Conservation (phyloP, 1,284 basidiomycete species). For the Trametes sp. region DNA sequence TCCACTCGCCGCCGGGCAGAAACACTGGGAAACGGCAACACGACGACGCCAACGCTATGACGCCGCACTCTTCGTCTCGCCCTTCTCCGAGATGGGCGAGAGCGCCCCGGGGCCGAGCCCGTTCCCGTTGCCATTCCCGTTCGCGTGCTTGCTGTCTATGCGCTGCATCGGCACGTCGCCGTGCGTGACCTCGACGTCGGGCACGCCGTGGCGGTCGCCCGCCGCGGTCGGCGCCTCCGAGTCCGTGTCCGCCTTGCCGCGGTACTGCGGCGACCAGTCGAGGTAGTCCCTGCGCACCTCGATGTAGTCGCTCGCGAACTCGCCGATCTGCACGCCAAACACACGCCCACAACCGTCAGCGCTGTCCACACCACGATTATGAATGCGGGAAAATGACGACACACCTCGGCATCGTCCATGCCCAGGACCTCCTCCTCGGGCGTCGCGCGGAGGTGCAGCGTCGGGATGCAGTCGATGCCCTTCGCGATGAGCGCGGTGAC, state of each 20-base stretch:
- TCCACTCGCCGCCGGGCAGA: not conserved
- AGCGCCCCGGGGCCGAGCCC: no score
- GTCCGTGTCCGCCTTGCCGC: constrained; percentile 25
- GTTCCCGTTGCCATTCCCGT: constrained; percentile 4
- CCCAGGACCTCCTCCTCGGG: constrained; percentile 86
- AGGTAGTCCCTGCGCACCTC: constrained; percentile 76
- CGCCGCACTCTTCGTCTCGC: constrained; percentile 14
- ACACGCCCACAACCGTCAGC: not conserved
- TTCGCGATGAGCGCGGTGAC: constrained; percentile 75
- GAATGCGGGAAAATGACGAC: constrained; percentile 35
- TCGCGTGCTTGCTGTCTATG: not conserved
- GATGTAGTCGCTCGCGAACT: constrained; percentile 81
- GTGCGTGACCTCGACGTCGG: constrained; percentile 41
- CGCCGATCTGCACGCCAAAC: constrained; percentile 62
- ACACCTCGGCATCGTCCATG: constrained; percentile 87
- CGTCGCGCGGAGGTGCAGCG: constrained; percentile 75
- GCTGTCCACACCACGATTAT: not conserved
- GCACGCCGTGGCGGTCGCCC: constrained; percentile 56
- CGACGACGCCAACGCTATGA: constrained; percentile 5
- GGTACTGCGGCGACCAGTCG: constrained; percentile 56
- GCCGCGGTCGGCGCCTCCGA: constrained; percentile 43
- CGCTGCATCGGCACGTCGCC: constrained; percentile 4
- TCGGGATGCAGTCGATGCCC: constrained; percentile 79
- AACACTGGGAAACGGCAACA: not conserved
- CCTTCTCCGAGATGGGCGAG: constrained; percentile 30